Evolutionary conservation across 2,329 filamentous ascomycete species (phyloP), one percentile per base, ranked within the genome.

Genomic region (Calycina herbarum): DNA sequence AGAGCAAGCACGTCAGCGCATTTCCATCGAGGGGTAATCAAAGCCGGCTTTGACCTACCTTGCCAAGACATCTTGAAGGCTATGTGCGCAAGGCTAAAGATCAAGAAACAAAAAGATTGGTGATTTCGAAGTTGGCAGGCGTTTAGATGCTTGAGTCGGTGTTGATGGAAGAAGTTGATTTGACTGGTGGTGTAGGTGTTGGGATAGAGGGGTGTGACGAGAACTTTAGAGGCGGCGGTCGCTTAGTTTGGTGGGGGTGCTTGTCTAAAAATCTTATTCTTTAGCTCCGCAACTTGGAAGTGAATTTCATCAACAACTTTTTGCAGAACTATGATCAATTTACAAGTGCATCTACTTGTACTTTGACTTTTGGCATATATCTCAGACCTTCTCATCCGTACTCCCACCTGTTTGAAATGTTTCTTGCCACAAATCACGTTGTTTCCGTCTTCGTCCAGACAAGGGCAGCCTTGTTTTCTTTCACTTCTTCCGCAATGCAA

Each of bases 11-110:
- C 57, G 66, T 57, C 58, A 60, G 68, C 59, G 51, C 48, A 54
- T 24, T 54, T 54, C 51, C 10, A 13, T 33, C 17, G 72, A 73
- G 72, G 72, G 73, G 73, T 73, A 70, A 73, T 71, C 27, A 38
- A 56, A 24, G 40, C 42, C 20, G 20, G 48, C 62, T 67, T 66
- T 69, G 75, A 75, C 78, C 73, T 79, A 91, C 89, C 86, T 89
- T 92, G 89, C 88, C 89, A 91, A 80, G 88, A 91, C 89, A 91
- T 90, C 77, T 73, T 86, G 76, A 66, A 59, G 57, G 57, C 17
- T 69, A 57, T 69, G 57, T 65, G 58, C 66, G 65, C 31, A 63
- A 58, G 57, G 58, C 13, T 61, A 38, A 64, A 24, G 51, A 61
- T 61, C 57, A 54, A 40, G 62, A 61, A 66, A 64, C 33, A 33